Evolutionary conservation across 768 basidiomycete genomes (phyloP).

Genomic region (Amanita pseudoporphyria): DNA sequence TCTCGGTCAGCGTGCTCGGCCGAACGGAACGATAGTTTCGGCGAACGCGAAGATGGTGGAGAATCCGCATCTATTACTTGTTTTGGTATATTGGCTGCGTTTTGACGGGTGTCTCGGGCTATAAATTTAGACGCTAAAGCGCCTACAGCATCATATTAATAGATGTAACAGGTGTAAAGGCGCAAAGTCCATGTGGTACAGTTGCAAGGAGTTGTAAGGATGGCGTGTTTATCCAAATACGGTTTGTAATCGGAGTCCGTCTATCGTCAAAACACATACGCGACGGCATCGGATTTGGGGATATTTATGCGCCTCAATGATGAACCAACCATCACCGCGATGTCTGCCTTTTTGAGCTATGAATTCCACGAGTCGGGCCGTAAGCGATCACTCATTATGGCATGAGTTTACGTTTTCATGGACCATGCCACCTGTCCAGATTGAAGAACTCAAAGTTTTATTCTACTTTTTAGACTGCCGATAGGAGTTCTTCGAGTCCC

Average conservation of each 20-base stretch:
- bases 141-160: too few relatives aligned
- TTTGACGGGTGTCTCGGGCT: slow-evolving; percentile 1
- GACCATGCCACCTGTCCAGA: not conserved
- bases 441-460: not conserved
- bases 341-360: not conserved
- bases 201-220: too few relatives aligned
- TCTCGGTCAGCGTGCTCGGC: not conserved
- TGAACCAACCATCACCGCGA: not conserved
- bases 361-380: not conserved
- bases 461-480: slow-evolving; percentile 6
- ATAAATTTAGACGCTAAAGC: not conserved
- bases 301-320: not conserved
- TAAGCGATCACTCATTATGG: slow-evolving; percentile 4
- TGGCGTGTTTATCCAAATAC: not conserved
- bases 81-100: not conserved
- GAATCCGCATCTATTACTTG: not conserved
- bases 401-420: slow-evolving; percentile 7
- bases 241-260: not conserved
- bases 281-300: not conserved
- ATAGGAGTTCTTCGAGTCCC: slow-evolving; percentile 6
- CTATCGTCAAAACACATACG: not conserved
- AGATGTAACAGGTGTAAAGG: too few relatives aligned
- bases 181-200: too few relatives aligned
- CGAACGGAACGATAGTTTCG: not conserved
- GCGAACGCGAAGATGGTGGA: not conserved